Base-by-base conservation (phyloP, 2,329 filamentous ascomycete species). In the Diaporthe caulivora region DNA sequence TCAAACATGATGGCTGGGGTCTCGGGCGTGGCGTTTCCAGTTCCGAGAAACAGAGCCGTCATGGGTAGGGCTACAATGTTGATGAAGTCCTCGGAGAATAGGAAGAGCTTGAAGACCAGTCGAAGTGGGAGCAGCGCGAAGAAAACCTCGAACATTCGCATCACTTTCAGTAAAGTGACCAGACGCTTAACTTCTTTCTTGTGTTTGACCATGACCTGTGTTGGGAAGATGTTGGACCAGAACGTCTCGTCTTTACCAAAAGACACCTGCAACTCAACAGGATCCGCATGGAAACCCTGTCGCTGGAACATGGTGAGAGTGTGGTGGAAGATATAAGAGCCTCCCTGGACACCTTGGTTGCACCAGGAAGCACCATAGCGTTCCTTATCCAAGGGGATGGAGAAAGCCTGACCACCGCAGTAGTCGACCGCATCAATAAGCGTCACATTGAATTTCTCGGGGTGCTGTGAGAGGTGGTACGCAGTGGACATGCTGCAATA, bases 1-100 rank as follows among this genome's bases (percentile, higher is more conserved):
- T 92, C 89, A 6, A 95, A 84, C 44, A 95, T 91, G 31, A 92
- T 91, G 54, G 88, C 89, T 0, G 92, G 90, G 0, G 95, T 92
- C 75, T 94, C 90, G 0, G 92, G 90, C 0, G 92, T 93, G 77
- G 93, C 91, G 31, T 70, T 70, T 26, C 68, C 68, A 29, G 68
- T 70, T 0, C 93, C 93, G 0, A 95, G 84, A 79, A 95, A 94
- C 1, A 95, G 84, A 0, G 93, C 93, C 42, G 94, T 89, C 80
- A 95, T 89, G 0, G 93, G 93, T 72, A 93, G 86, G 0, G 92
- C 90, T 81, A 95, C 91, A 47, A 90, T 91, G 78, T 94, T 91
- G 21, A 88, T 89, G 90, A 75, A 70, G 55, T 65, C 60, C 60
- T 65, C 60, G 11, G 60, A 65, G 60, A 65, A 65, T 6, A 65